Conservation (phyloP, 164 flowering plant species). For the Aristolochia californica region DNA sequence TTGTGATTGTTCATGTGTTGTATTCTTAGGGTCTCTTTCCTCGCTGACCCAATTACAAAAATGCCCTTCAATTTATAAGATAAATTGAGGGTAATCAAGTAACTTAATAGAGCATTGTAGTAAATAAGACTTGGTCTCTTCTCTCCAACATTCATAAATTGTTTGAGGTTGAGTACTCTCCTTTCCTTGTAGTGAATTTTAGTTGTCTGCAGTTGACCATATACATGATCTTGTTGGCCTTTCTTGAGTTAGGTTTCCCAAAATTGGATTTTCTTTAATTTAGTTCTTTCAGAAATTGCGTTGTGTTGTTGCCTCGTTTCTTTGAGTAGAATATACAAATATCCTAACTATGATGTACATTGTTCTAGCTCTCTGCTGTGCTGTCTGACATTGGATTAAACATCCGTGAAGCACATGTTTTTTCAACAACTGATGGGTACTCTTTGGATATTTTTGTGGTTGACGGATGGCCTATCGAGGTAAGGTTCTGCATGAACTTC, state of each 20-base stretch:
- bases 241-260: neutral
- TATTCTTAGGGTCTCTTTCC: too few species aligned
- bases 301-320: neutral
- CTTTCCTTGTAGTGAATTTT: too few species aligned
- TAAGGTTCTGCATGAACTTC: conserved; percentile 13
- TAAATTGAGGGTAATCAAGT: too few species aligned
- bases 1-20: too few species aligned
- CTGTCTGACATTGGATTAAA: conserved; percentile 93
- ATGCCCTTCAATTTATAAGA: too few species aligned
- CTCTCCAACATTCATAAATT: too few species aligned
- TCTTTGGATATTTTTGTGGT: conserved; percentile 97
- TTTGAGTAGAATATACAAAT: conserved; percentile 4
- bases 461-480: conserved; percentile 94
- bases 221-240: too few species aligned
- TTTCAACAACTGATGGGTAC: conserved; percentile 90
- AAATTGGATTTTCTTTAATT: neutral
- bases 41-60: too few species aligned
- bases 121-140: too few species aligned
- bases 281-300: neutral
- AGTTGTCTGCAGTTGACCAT: too few species aligned
- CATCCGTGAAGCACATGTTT: conserved; percentile 97
- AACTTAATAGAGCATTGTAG: too few species aligned
- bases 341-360: conserved; percentile 10
- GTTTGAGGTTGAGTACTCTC: too few species aligned
- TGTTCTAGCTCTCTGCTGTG: conserved; percentile 75